phyloP scores from a whole-genome alignment of 352 stramenopile species.

The Phytopythium litorale region DNA sequence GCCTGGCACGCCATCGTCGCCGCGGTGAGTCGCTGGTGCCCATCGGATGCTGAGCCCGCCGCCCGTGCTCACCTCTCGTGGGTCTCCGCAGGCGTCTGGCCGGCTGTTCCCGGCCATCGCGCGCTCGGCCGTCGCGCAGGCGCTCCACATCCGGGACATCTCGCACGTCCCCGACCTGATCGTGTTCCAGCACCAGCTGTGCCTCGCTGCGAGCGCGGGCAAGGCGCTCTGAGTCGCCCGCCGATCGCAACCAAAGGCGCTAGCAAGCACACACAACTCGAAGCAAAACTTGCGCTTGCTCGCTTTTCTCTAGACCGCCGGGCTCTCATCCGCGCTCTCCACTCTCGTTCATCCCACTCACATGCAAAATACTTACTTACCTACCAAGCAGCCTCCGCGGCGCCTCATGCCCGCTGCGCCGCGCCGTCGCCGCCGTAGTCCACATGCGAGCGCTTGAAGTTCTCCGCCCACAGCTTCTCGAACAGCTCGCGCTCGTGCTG shows the following conservation, averaged over 20 bases:
- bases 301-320: neutral
- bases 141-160: constrained; percentile 70
- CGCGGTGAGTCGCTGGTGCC: constrained; percentile 14
- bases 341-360: neutral
- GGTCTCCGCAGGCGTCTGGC: constrained; percentile 31
- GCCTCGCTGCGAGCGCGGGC: constrained; percentile 14
- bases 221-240: neutral
- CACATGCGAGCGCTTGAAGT: constrained; percentile 92
- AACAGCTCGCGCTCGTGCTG: constrained; percentile 93
- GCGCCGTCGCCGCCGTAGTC: constrained; percentile 41
- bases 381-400: neutral
- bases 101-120: constrained; percentile 57
- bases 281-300: neutral
- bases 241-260: constrained; percentile 3
- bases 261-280: neutral
- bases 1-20: constrained; percentile 48
- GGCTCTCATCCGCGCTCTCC: neutral
- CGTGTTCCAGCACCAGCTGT: constrained; percentile 68
- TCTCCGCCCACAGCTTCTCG: constrained; percentile 97
- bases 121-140: constrained; percentile 40
- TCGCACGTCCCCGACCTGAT: constrained; percentile 77
- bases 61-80: constrained; percentile 1
- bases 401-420: constrained; percentile 6
- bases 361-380: constrained; percentile 14
- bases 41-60: neutral